Conservation (phyloP, 495 filamentous ascomycete genomes). For the Xylaria sp. region DNA sequence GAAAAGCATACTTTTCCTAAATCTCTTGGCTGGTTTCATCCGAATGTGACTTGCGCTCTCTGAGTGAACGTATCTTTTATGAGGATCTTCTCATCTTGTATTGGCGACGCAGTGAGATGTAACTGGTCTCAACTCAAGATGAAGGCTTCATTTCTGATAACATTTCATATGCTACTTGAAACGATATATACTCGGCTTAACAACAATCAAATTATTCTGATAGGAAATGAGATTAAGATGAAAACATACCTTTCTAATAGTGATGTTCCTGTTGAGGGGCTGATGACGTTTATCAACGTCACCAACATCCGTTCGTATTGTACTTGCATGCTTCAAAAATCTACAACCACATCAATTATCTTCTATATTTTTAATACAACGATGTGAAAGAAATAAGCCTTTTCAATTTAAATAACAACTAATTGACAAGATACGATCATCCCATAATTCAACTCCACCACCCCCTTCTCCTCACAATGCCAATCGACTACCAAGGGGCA, state of each 20-base stretch:
- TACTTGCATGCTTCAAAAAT: neutral
- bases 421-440: neutral
- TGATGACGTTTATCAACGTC: constrained; percentile 36
- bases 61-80: neutral
- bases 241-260: neutral
- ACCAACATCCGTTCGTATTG: constrained; percentile 14
- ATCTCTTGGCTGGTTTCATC: neutral
- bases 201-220: neutral
- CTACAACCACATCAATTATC: neutral
- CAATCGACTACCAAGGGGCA: constrained; percentile 33
- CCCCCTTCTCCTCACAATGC: constrained; percentile 28
- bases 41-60: neutral
- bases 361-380: neutral
- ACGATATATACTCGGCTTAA: neutral
- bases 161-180: neutral
- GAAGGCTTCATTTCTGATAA: neutral
- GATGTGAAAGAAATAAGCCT: neutral
- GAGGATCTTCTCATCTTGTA: neutral
- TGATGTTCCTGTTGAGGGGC: neutral
- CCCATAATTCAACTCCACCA: neutral
- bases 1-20: constrained; percentile 16
- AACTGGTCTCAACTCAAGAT: neutral
- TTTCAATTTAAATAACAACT: neutral
- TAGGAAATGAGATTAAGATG: neutral
- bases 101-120: neutral